Base-by-base conservation (phyloP, 2,329 filamentous ascomycete species). In the Orbilia oligospora region DNA sequence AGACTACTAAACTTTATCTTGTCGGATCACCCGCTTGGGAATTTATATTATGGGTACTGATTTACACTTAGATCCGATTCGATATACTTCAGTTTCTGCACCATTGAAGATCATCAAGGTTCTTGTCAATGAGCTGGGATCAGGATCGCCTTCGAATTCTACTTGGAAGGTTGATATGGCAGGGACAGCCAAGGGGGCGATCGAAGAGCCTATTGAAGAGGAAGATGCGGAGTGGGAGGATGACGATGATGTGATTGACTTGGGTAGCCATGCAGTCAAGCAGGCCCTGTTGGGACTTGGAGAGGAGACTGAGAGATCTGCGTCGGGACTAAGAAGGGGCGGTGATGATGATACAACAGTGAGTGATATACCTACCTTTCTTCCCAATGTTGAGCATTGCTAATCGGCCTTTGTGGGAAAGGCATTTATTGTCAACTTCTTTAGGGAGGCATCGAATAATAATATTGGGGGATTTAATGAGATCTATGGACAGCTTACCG, bases 81-180 rank as follows among this genome's bases (percentile, higher is more conserved):
- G 92, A 83, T 98, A 91, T 86, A 97, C 94, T 5, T 90, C 92
- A 77, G 90, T 99, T 75, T 90, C 94, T 0, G 94, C 94, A 0
- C 91, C 93, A 0, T 88, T 99, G 83, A 99, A 99, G 86, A 97
- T 99, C 78, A 86, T 98, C 85, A 99, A 99, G 87, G 91, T 98
- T 3, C 89, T 99, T 8, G 91, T 98, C 56, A 93, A 97, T 83
- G 96, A 99, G 85, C 89, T 99, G 2, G 87, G 92, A 5, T 93
- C 93, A 0, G 93, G 94, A 0, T 91, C 92, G 3, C 93, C 93
- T 24, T 85, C 86, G n/a, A 85, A 87, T 76, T 86, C 86, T 61
- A 88, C 90, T 64, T 87, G 90, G 0, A 89, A 89, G 49, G 85
- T 87, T 2, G 86, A 86, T 0, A 89, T 89, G 0, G 91, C 90